These are phyloP conservation scores for Sporodiniella umbellata DNA, from an alignment of 371 early-diverging fungal genomes.

Conservation along the genomic window DNA sequence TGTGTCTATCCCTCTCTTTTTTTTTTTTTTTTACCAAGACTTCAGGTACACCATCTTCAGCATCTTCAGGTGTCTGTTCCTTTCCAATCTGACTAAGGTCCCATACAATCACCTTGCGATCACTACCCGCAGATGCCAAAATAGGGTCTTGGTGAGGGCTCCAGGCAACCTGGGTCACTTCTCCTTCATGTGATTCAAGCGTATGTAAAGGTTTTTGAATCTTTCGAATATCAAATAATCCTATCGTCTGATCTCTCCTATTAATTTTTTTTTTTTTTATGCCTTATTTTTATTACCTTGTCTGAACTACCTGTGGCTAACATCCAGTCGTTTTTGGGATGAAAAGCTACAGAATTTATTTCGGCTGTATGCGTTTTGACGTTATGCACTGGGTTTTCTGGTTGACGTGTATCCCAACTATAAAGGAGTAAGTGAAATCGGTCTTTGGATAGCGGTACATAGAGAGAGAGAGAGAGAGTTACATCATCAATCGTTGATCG, in stretches of 20 bases:
- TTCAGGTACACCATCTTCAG: conserved; percentile 98
- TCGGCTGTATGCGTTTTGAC: conserved; percentile 89
- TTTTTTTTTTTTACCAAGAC: conserved; percentile 61
- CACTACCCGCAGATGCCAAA: conserved; percentile 88
- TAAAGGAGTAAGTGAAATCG: background rate
- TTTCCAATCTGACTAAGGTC: conserved; percentile 92
- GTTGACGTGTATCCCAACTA: conserved; percentile 70
- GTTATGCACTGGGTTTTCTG: conserved; percentile 60
- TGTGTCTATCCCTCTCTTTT: conserved; percentile 7
- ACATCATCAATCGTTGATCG: conserved; percentile 88
- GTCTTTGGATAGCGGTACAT: background rate
- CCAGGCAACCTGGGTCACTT: conserved; percentile 94
- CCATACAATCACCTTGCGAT: conserved; percentile 96
- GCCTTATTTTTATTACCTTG: conserved; percentile 47
- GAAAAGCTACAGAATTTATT: conserved; percentile 92
- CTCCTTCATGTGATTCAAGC: conserved; percentile 89
- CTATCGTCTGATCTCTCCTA: conserved; percentile 74
- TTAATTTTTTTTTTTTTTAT: background rate
- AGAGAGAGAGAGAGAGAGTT: conserved; percentile 18
- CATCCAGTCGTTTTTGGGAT: conserved; percentile 82
- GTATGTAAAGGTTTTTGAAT: conserved; percentile 76
- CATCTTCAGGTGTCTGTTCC: conserved; percentile 94
- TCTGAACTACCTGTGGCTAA: conserved; percentile 97
- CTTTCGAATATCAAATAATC: conserved; percentile 97
- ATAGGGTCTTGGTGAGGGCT: conserved; percentile 90